Evolutionary conservation across 108 stramenopile species (phyloP).

Genomic region (Mediolabrus comicus): DNA sequence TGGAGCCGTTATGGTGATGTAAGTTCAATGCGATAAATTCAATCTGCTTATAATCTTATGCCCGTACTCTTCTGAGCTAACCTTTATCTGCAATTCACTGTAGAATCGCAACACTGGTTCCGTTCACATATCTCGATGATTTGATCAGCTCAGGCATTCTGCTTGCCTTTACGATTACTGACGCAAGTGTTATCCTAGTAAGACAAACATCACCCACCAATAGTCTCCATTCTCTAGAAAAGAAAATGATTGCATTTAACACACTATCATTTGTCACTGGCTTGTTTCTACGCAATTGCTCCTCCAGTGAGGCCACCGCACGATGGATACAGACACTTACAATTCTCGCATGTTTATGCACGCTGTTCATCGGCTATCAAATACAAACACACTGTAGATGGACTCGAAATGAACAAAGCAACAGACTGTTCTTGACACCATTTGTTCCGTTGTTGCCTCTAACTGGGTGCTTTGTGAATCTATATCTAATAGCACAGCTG

Average conservation of each 20-base stretch:
- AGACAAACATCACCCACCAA: constrained; percentile 21
- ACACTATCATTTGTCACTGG: constrained; percentile 27
- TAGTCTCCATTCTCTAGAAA: constrained; percentile 7
- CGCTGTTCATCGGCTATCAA: constrained; percentile 7
- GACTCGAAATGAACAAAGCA: not conserved
- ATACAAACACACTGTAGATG: constrained; percentile 23
- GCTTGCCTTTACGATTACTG: constrained; percentile 65
- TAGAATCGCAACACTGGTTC: constrained; percentile 74
- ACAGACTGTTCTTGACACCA: constrained; percentile 61
- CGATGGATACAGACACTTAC: constrained; percentile 5
- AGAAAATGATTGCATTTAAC: constrained; percentile 19
- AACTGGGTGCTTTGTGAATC: constrained; percentile 83
- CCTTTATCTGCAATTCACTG: not conserved
- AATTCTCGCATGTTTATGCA: constrained; percentile 10
- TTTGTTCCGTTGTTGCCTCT: constrained; percentile 66
- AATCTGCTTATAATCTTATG: not conserved
- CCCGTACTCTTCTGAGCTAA: not conserved
- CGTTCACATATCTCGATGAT: constrained; percentile 76
- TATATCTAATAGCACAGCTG: constrained; percentile 83
- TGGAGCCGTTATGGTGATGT: constrained; percentile 58
- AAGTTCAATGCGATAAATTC: not conserved
- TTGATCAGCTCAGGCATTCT: constrained; percentile 80
- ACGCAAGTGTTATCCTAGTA: constrained; percentile 36
- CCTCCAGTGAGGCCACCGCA: constrained; percentile 7
- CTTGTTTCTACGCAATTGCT: constrained; percentile 25